Base-by-base conservation (phyloP, 1,284 basidiomycete genomes). In the Mycena sp. region DNA sequence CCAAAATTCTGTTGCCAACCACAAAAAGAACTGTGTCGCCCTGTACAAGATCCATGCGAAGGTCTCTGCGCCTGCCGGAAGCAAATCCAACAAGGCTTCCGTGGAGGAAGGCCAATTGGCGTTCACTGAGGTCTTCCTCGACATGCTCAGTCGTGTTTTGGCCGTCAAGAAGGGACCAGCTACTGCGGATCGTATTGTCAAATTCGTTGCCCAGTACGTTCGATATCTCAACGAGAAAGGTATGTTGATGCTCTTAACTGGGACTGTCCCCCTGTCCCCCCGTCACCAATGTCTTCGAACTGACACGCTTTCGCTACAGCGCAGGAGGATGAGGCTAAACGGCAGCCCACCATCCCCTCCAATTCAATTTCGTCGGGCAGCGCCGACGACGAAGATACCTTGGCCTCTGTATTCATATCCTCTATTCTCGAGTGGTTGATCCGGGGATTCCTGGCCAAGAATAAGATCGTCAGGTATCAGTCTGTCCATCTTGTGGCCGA, bases 401-500 rank as follows among this genome's bases (percentile, higher is more conserved):
- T 67, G 6, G 59, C 45, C 12, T 61, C 59, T 21, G 50, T 46
- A 43, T 96, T 98, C 72, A 85, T 92, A 2, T 80, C 85, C 10
- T 84, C 86, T 55, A 80, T 98, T 3, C 81, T 98, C 51, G 85
- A 85, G 35, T 92, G 93, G 75, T 83, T 98, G 23, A 81, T 96
- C 56, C 86, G 86, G 59, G 96, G 95, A 0, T 96, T 96, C 75
- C 76, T 83, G 10, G 90, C 95, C 4, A 98, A 96, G 77, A 93
- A 98, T 81, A 98, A 98, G 80, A 85, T 86, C 58, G 91, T 95
- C 25, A 87, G 96, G 3, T 95, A 90, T 73, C 87, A 96, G 19
- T 90, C 90, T 51, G 84, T 94, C 0, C 90, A 94, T 66, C 81
- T 90, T 30, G 84, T 93, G 25, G 87, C 90, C 0, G 90, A 93